Percentiles rank a stretch among this genome's conserved stretches.
Evolutionary conservation across 768 basidiomycete genomes (phyloP).

Genomic region (Psilocybe tampanensis): DNA sequence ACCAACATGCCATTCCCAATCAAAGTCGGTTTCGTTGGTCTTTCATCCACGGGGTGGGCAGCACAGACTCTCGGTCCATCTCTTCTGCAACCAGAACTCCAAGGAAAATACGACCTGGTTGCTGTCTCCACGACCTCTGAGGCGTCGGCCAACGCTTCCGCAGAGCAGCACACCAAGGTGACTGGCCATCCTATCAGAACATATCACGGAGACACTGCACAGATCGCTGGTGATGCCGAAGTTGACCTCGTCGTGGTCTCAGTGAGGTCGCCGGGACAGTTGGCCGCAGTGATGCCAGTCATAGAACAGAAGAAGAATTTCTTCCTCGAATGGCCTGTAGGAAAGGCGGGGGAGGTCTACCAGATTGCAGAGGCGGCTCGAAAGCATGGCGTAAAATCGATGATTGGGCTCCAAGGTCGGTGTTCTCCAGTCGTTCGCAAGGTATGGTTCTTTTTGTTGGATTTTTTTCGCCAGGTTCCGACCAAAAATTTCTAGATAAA

Average conservation of each 20-base stretch:
- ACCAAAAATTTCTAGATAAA: neutral
- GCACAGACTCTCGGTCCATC: slow-evolving; percentile 26
- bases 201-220: slow-evolving; percentile 31
- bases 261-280: slow-evolving; percentile 33
- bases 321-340: slow-evolving; percentile 46
- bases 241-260: slow-evolving; percentile 38
- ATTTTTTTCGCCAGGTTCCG: neutral
- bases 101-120: slow-evolving; percentile 26
- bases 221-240: slow-evolving; percentile 35
- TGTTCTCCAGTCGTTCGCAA: slow-evolving; percentile 29
- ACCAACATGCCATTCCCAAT: slow-evolving; percentile 9
- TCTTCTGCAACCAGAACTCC: slow-evolving; percentile 19
- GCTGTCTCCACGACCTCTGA: slow-evolving; percentile 37
- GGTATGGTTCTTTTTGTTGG: slow-evolving; percentile 22
- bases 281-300: slow-evolving; percentile 27
- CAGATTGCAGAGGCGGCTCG: slow-evolving; percentile 35
- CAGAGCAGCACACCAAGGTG: slow-evolving; percentile 28
- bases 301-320: slow-evolving; percentile 39
- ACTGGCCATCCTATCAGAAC: slow-evolving; percentile 29
- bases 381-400: slow-evolving; percentile 27
- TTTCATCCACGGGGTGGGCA: slow-evolving; percentile 35
- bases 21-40: slow-evolving; percentile 32
- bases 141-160: slow-evolving; percentile 31
- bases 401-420: slow-evolving; percentile 37
- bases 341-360: slow-evolving; percentile 29